A percentile compares a stretch with the other conserved stretches of the same genome.
Evolutionary conservation across 345 rosid species (phyloP).

Genomic region (Nephelium lappaceum): DNA sequence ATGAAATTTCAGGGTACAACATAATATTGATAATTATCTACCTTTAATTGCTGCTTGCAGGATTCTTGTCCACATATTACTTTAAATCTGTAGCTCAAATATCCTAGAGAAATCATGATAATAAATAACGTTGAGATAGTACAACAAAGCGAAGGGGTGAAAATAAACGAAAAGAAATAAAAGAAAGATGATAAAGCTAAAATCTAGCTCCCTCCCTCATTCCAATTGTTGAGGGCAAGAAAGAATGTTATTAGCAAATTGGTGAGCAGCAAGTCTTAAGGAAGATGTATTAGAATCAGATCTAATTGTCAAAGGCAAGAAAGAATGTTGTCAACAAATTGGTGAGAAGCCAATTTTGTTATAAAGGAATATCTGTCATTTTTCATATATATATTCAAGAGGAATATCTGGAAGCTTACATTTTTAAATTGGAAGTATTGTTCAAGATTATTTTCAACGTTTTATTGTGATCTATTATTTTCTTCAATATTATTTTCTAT

Average conservation of each 20-base stretch:
- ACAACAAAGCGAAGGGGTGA: neutral
- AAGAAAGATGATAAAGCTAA: neutral
- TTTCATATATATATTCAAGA: too few species aligned
- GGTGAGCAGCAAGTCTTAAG: too few species aligned
- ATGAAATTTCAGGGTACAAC: constrained; percentile 1
- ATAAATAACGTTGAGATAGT: neutral
- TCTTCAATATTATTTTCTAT: too few species aligned
- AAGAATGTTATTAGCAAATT: too few species aligned
- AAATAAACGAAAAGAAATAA: neutral
- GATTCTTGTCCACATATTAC: constrained; percentile 52
- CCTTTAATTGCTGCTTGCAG: constrained; percentile 54
- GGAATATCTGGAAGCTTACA: too few species aligned
- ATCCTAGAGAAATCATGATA: constrained; percentile 42
- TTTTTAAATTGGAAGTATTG: too few species aligned
- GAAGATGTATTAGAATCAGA: too few species aligned
- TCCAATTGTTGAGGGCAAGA: too few species aligned
- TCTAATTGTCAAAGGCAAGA: too few species aligned
- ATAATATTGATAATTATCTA: constrained; percentile 23
- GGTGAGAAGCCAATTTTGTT: neutral
- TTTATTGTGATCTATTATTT: too few species aligned
- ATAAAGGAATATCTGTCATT: neutral
- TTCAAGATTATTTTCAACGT: too few species aligned
- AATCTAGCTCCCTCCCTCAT: neutral
- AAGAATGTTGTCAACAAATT: neutral
- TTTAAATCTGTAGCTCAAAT: constrained; percentile 71